Evolutionary conservation across 192 early-diverging fungal species (phyloP).

Genomic region (Backusella tuberculispora): DNA sequence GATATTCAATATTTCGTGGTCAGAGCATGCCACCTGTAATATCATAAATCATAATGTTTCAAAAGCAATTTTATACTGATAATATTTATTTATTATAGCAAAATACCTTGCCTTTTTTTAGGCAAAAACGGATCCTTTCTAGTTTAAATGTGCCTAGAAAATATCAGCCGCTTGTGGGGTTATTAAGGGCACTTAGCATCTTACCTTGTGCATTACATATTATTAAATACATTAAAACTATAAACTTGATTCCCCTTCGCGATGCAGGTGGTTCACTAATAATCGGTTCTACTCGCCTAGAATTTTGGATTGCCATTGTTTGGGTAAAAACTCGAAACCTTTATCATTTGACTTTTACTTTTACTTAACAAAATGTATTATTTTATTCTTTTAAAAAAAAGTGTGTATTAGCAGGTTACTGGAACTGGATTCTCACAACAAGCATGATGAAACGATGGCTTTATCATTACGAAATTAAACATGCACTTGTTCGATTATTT

Average conservation of each 20-base stretch:
- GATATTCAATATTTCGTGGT: slow-evolving; percentile 7
- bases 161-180: slow-evolving; percentile 12
- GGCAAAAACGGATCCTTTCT: slow-evolving; percentile 17
- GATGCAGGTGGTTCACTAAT: slow-evolving; percentile 40
- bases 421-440: slow-evolving; percentile 59
- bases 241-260: slow-evolving; percentile 27
- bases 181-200: slow-evolving; percentile 38
- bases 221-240: slow-evolving; percentile 30
- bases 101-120: slow-evolving; percentile 20
- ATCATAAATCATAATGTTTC: not conserved
- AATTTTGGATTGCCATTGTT: slow-evolving; percentile 45
- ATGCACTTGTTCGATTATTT: slow-evolving; percentile 56
- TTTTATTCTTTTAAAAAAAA: slow-evolving; percentile 30
- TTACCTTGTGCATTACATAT: slow-evolving; percentile 41
- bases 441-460: slow-evolving; percentile 63
- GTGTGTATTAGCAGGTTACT: slow-evolving; percentile 62
- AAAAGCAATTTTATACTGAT: not conserved
- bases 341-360: not conserved
- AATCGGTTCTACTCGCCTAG: slow-evolving; percentile 37
- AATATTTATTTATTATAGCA: not conserved
- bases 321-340: slow-evolving; percentile 40
- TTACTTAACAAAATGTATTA: not conserved
- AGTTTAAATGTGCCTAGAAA: slow-evolving; percentile 20
- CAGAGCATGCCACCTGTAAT: slow-evolving; percentile 13
- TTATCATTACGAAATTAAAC: slow-evolving; percentile 58